A percentile compares a stretch with the other conserved stretches of the same genome.
Conservation (phyloP, 192 early-diverging fungal species). For the Funneliformis geosporum region DNA sequence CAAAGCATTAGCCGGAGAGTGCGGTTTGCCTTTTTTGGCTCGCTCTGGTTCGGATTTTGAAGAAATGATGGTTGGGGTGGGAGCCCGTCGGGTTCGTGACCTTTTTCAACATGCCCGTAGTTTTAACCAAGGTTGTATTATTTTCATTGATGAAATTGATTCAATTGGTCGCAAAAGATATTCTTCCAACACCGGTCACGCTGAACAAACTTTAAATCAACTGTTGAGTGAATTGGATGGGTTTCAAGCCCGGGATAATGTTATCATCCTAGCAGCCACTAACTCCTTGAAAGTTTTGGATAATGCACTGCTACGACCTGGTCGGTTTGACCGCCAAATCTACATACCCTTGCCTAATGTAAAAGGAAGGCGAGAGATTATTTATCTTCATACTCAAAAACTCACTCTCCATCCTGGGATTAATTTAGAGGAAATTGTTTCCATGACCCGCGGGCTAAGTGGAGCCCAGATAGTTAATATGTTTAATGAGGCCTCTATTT, state of each 20-base stretch:
- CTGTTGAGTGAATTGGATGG: slow-evolving; percentile 90
- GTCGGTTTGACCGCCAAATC: slow-evolving; percentile 78
- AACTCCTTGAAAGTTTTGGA: slow-evolving; percentile 86
- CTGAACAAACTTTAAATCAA: slow-evolving; percentile 56
- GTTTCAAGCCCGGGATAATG: slow-evolving; percentile 66
- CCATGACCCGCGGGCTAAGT: slow-evolving; percentile 83
- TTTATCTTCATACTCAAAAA: slow-evolving; percentile 49
- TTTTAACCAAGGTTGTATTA: no score
- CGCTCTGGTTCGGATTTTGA: slow-evolving; percentile 78
- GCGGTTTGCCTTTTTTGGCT: slow-evolving; percentile 70
- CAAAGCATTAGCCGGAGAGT: slow-evolving; percentile 77
- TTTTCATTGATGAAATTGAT: no score
- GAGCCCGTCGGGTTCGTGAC: no score
- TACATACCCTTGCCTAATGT: slow-evolving; percentile 55
- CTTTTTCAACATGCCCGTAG: no score
- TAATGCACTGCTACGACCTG: slow-evolving; percentile 78
- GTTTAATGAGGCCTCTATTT: slow-evolving; percentile 82
- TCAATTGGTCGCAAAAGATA: no score
- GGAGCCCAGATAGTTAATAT: slow-evolving; percentile 85
- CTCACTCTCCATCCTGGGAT: slow-evolving; percentile 50
- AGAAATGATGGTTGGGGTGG: slow-evolving; percentile 80
- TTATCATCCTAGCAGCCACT: slow-evolving; percentile 82
- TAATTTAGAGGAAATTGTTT: slow-evolving; percentile 50
- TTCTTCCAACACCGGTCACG: no score
- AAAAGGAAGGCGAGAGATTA: slow-evolving; percentile 48